A percentile compares a stretch with the other conserved stretches of the same genome.
These are phyloP conservation scores for Calocybe indica DNA, from an alignment of 768 basidiomycete genomes.

Conservation along the genomic window DNA sequence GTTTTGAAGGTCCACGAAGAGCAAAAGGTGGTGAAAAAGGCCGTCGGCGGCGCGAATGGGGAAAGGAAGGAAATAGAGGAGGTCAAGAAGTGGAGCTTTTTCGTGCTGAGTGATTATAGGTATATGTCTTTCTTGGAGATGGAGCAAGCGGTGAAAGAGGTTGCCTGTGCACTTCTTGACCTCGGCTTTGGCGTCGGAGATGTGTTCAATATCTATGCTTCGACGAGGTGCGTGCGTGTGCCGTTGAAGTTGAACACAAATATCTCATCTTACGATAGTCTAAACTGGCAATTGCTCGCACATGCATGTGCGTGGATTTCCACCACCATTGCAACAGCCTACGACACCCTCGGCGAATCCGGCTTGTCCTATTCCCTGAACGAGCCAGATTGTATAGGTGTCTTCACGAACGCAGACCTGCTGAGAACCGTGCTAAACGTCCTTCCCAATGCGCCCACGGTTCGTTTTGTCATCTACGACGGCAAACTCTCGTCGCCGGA, in stretches of 20 bases:
- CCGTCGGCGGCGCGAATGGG: constrained; percentile 51
- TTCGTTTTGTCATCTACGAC: constrained; percentile 83
- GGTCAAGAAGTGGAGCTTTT: constrained; percentile 96
- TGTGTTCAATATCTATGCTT: constrained; percentile 87
- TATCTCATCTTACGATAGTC: constrained; percentile 28
- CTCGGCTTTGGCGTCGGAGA: constrained; percentile 62
- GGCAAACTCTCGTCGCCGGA: constrained; percentile 46
- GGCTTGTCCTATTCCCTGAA: constrained; percentile 89
- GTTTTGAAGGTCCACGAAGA: constrained; percentile 69
- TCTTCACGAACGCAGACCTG: constrained; percentile 92
- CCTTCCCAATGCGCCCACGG: constrained; percentile 62
- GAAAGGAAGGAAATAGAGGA: constrained; percentile 62
- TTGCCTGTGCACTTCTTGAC: constrained; percentile 68
- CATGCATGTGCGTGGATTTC: constrained; percentile 77
- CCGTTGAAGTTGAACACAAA: too few species aligned
- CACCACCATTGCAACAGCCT: constrained; percentile 86
- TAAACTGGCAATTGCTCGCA: constrained; percentile 85
- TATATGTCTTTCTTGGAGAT: constrained; percentile 73
- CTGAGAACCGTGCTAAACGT: constrained; percentile 74
- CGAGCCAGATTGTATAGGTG: constrained; percentile 63
- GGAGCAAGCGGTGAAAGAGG: constrained; percentile 52
- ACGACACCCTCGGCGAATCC: constrained; percentile 88
- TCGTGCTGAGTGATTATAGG: constrained; percentile 85
- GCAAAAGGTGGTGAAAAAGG: constrained; percentile 84
- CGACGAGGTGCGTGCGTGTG: constrained; percentile 56